Evolutionary conservation across 306 rosid genomes (phyloP).

Genomic region (Gastrolobium villosum): DNA sequence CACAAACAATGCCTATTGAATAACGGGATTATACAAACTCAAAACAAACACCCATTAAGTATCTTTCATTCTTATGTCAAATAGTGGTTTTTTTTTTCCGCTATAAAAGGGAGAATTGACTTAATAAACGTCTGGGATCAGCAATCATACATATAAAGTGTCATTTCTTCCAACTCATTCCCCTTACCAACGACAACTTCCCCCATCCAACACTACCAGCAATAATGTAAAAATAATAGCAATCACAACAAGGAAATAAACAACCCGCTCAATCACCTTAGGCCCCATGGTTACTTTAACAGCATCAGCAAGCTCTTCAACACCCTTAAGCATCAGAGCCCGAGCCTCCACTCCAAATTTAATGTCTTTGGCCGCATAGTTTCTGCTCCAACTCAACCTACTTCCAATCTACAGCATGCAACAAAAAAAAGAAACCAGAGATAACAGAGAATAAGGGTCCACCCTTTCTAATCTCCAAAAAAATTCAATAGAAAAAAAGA

Average conservation of each 20-base stretch:
- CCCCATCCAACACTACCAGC: neutral
- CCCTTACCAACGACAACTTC: neutral
- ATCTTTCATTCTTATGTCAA: neutral
- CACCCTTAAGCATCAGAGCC: conserved; percentile 93
- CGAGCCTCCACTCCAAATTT: conserved; percentile 97
- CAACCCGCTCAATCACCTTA: conserved; percentile 61
- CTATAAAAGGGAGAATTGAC: neutral
- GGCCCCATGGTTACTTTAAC: conserved; percentile 99
- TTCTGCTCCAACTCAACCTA: conserved; percentile 78
- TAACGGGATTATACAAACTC: neutral
- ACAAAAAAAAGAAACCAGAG: neutral
- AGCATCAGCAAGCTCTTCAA: conserved; percentile 95
- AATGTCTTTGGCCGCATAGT: conserved; percentile 90
- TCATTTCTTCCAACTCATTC: conserved; percentile 14
- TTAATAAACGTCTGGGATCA: neutral
- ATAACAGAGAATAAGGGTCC: neutral
- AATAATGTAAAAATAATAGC: neutral
- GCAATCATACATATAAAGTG: conserved; percentile 4
- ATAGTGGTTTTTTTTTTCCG: neutral
- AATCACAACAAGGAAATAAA: neutral
- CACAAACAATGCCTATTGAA: conserved; percentile 3
- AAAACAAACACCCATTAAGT: neutral
- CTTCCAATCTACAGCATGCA: conserved; percentile 66
- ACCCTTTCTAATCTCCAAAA: neutral
- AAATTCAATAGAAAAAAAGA: neutral